These are phyloP conservation scores for Verticillium zaregamsianum DNA, from an alignment of 2,329 filamentous ascomycete genomes.

Conservation along the genomic window DNA sequence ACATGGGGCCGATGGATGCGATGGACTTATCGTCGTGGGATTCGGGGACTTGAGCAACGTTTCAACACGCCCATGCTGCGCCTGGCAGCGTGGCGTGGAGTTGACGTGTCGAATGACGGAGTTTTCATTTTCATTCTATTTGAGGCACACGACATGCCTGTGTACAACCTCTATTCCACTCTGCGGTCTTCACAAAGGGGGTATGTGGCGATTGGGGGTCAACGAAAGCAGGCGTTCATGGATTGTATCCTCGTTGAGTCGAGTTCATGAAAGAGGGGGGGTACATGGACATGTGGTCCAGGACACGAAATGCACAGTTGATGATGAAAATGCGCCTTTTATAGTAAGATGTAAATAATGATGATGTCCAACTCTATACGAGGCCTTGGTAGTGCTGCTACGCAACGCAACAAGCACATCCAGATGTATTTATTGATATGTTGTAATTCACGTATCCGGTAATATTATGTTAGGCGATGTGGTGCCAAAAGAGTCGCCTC, in stretches of 20 bases:
- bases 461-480: no score
- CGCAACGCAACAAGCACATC: no score
- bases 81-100: neutral
- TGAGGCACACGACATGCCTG: neutral
- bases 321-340: neutral
- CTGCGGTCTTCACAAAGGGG: neutral
- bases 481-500: neutral
- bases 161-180: neutral
- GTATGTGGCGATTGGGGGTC: neutral
- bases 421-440: no score
- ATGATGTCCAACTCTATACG: no score
- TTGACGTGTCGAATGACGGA: neutral
- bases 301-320: neutral
- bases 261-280: neutral
- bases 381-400: no score
- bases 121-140: neutral
- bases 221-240: neutral
- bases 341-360: no score
- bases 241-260: neutral
- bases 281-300: no score
- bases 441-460: no score
- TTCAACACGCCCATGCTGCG: neutral
- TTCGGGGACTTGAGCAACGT: neutral
- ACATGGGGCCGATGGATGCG: constrained; percentile 55
- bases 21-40: constrained; percentile 42